Conservation (phyloP, 2,329 filamentous ascomycete species). For the Beauveria caledonica region DNA sequence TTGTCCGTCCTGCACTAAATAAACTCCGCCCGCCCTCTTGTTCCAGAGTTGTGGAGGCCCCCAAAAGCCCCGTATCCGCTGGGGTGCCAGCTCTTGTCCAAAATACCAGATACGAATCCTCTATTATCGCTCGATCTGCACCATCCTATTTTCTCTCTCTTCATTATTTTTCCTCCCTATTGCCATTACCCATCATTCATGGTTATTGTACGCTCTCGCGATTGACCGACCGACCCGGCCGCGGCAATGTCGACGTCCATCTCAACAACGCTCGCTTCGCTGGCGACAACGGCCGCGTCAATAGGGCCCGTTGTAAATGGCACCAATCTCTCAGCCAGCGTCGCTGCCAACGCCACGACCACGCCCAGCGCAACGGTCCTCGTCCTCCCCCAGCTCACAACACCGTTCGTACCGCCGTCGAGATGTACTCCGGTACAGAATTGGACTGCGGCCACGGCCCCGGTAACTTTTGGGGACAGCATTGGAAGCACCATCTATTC, state of each 20-base stretch:
- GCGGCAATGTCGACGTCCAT: conserved; percentile 5
- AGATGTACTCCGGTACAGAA: conserved; percentile 5
- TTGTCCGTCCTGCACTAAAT: not conserved
- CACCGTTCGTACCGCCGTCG: conserved; percentile 1
- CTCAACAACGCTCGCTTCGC: not conserved
- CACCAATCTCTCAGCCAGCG: not conserved
- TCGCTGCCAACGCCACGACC: not conserved
- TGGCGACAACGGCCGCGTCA: not conserved
- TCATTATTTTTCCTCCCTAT: not conserved
- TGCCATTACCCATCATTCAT: not conserved
- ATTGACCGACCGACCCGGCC: not conserved
- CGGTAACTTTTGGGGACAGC: not conserved
- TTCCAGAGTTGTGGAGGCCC: conserved; percentile 10
- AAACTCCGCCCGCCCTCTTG: conserved; percentile 6
- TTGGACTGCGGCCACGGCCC: conserved; percentile 4
- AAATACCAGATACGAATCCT: not conserved
- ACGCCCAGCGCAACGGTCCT: not conserved
- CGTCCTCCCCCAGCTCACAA: conserved; percentile 4
- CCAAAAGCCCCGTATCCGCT: not conserved
- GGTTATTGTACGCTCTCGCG: not conserved
- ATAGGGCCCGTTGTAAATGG: not conserved
- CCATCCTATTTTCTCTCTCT: not conserved
- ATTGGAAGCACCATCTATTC: not conserved
- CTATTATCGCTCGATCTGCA: not conserved
- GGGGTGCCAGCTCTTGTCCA: not conserved